Base-by-base conservation (phyloP, 352 stramenopile species). In the Paralagenidium karlingii region DNA sequence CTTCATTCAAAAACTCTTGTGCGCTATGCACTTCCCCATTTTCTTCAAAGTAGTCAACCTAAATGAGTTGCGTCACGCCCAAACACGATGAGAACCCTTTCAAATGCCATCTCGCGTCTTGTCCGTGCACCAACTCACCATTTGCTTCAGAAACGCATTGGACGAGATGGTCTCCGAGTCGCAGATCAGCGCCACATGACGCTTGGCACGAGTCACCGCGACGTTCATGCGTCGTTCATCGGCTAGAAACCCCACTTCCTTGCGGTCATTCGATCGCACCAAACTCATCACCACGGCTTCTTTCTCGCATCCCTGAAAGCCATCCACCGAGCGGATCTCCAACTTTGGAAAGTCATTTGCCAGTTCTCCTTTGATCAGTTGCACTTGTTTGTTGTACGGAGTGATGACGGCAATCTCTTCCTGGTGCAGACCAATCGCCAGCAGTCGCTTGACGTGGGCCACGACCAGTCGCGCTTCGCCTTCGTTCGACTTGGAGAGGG, bases 221-320 rank as follows among this genome's bases (percentile, higher is more conserved):
- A 99, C 95, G 68, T 99, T 99, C 51, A 98, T 85, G n/a, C 96
- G 81, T 7, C 96, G 74, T 37, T 96, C 71, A 49, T 99, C 94
- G 9, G 74, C 68, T 1, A 99, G 62, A 53, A 99, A 99, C 0
- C 96, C 96, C 28, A 99, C 94, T 29, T 78, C 54, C 6, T 81
- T 77, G 26, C 57, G 51, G 12, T 49, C 48, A 32, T 97, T 97
- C 34, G 88, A 97, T 31, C 96, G 82, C 31, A 99, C 95, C 3
- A 99, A 68, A 63, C 85, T 98, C 49, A 99, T 79, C 8, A 99
- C 82, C n/a, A 99, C 94, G 12, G 89, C 93, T 45, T 99, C 96
- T 42, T 96, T 94, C 62, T 99, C 95, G 29, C 94, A 96, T 29
- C 94, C 94, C 34, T 94, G 82, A 53, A 98, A 99, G 1, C 94